Conservation (phyloP, 768 basidiomycete species). For the Gyrodon lividus region DNA sequence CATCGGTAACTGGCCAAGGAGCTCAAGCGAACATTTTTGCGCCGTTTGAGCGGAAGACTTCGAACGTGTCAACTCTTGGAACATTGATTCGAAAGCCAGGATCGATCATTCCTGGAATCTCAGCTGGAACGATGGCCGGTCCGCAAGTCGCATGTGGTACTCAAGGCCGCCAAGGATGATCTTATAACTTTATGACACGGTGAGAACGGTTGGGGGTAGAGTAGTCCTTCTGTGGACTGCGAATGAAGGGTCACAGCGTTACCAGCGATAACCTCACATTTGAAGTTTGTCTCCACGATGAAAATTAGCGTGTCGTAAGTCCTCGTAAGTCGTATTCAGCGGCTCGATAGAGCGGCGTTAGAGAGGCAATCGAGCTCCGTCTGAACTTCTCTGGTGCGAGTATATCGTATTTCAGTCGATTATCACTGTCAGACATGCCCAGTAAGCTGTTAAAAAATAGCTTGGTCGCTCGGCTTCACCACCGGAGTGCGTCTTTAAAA, state of each 20-base stretch:
- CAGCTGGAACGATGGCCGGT: too few relatives aligned
- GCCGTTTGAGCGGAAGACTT: conserved; percentile 2
- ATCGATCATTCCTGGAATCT: too few relatives aligned
- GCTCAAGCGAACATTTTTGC: neutral
- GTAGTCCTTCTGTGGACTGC: too few relatives aligned
- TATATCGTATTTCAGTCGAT: neutral
- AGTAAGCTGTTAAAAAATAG: conserved; percentile 10
- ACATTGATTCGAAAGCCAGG: too few relatives aligned
- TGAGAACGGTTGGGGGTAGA: too few relatives aligned
- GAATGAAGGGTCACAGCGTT: too few relatives aligned
- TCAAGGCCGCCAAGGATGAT: neutral
- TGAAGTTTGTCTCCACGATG: neutral
- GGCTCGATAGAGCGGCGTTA: conserved; percentile 1
- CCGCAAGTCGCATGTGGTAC: neutral
- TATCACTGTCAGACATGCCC: neutral
- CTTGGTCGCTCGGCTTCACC: conserved; percentile 15
- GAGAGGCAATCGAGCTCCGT: conserved; percentile 3
- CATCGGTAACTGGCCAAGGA: neutral
- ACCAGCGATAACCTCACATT: too few relatives aligned
- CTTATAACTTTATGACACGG: too few relatives aligned
- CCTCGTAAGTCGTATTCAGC: neutral
- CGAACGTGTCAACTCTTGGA: neutral
- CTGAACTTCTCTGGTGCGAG: neutral
- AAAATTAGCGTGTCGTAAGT: neutral
- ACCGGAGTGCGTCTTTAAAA: conserved; percentile 9